A percentile compares a stretch with the other conserved stretches of the same genome.
phyloP scores from a whole-genome alignment of 1,139 yeast species.

The Ogataea hybrid region DNA sequence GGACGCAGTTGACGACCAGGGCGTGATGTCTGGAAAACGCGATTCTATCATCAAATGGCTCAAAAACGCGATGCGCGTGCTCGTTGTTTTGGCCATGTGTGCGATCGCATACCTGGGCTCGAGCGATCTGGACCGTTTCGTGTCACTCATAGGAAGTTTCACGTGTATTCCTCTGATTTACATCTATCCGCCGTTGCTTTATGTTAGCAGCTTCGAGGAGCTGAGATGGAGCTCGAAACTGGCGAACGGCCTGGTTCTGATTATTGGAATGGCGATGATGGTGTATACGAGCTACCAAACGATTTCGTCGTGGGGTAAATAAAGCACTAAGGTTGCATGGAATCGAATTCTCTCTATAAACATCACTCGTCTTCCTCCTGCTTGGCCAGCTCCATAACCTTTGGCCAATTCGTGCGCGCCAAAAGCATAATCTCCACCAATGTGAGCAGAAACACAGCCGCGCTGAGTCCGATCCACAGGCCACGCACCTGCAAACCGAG shows the following conservation, averaged over 20 bases:
- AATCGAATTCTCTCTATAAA: neutral
- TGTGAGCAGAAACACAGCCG: slow-evolving; percentile 47
- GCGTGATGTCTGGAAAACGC: slow-evolving; percentile 58
- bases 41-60: slow-evolving; percentile 74
- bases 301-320: slow-evolving; percentile 33
- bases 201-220: slow-evolving; percentile 43
- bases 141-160: slow-evolving; percentile 87
- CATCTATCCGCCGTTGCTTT: slow-evolving; percentile 89
- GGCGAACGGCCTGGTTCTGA: slow-evolving; percentile 39
- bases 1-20: slow-evolving; percentile 25
- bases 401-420: slow-evolving; percentile 21
- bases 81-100: slow-evolving; percentile 65
- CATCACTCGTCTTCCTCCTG: neutral
- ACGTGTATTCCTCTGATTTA: slow-evolving; percentile 96
- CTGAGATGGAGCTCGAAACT: slow-evolving; percentile 20
- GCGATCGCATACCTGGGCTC: slow-evolving; percentile 71
- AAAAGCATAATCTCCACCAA: slow-evolving; percentile 15
- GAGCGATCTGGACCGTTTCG: slow-evolving; percentile 79
- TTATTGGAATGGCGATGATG: slow-evolving; percentile 51
- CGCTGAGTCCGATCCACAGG: slow-evolving; percentile 30
- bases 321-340: neutral
- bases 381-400: slow-evolving; percentile 18
- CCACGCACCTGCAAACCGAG: slow-evolving; percentile 20
- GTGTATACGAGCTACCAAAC: slow-evolving; percentile 59
- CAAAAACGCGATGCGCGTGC: slow-evolving; percentile 70